A percentile compares a stretch with the other conserved stretches of the same genome.
These are phyloP conservation scores for Pulveroboletus sp. DNA, from an alignment of 768 basidiomycete species.

Conservation along the genomic window DNA sequence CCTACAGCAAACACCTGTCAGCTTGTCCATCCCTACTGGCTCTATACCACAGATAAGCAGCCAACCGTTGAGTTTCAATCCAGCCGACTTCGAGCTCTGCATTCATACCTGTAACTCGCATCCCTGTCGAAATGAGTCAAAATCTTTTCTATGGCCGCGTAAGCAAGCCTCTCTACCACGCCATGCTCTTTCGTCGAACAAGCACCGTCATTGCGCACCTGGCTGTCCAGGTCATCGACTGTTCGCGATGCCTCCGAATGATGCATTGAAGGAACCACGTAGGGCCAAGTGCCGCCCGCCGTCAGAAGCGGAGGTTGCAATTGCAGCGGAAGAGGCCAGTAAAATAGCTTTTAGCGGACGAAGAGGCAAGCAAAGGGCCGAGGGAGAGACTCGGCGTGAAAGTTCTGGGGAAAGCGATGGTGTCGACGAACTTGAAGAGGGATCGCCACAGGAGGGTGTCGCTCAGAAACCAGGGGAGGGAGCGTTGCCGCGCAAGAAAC, in stretches of 20 bases:
- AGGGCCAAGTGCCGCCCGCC: conserved; percentile 21
- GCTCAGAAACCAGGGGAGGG: conserved; percentile 1
- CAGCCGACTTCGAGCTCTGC: conserved; percentile 22
- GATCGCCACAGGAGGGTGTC: conserved; percentile 5
- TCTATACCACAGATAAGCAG: conserved; percentile 4
- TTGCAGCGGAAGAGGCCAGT: conserved; percentile 14
- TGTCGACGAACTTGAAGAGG: conserved; percentile 11
- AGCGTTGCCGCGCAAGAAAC: conserved; percentile 11
- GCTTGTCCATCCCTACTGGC: conserved; percentile 1
- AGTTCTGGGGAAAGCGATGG: conserved; percentile 11
- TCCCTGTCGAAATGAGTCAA: conserved; percentile 27
- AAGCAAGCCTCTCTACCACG: conserved; percentile 21
- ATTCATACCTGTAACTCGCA: conserved; percentile 24
- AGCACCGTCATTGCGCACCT: conserved; percentile 14
- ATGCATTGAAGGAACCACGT: conserved; percentile 22
- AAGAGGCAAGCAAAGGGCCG: not conserved
- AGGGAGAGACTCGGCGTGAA: not conserved
- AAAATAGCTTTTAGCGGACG: not conserved
- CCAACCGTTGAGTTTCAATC: not conserved
- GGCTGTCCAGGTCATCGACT: conserved; percentile 24
- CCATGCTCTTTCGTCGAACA: conserved; percentile 24
- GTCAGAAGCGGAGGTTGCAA: conserved; percentile 17
- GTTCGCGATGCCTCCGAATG: conserved; percentile 11
- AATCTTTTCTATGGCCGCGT: conserved; percentile 25
- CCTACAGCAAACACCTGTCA: not conserved